A percentile compares a stretch with the other conserved stretches of the same genome.
Evolutionary conservation across 768 basidiomycete species (phyloP).

Genomic region (Leccinum variicolor): DNA sequence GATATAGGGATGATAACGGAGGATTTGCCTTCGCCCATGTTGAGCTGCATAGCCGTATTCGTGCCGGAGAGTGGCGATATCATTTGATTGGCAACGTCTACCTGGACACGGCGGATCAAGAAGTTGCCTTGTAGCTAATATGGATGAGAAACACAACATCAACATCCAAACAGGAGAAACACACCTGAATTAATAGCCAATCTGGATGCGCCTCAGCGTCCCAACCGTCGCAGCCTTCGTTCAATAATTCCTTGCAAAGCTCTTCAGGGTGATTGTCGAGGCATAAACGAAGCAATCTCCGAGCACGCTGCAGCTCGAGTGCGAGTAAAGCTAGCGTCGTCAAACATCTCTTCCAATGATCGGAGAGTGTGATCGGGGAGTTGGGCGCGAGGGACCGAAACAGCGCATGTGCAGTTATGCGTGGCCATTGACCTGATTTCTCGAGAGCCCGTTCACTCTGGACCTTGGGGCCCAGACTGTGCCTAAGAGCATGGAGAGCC

Average conservation of each 20-base stretch:
- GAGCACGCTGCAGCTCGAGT: slow-evolving; percentile 36
- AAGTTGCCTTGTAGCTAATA: slow-evolving; percentile 45
- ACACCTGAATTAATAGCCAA: slow-evolving; percentile 46
- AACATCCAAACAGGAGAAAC: not conserved
- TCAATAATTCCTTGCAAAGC: slow-evolving; percentile 26
- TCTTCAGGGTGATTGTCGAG: slow-evolving; percentile 27
- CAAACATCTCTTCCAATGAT: slow-evolving; percentile 32
- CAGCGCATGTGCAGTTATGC: slow-evolving; percentile 29
- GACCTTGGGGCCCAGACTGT: slow-evolving; percentile 11
- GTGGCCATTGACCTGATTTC: slow-evolving; percentile 37
- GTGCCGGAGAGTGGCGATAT: slow-evolving; percentile 33
- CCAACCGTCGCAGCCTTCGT: slow-evolving; percentile 22
- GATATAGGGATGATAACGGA: slow-evolving; percentile 47
- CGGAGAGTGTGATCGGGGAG: slow-evolving; percentile 11
- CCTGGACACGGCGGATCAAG: slow-evolving; percentile 41
- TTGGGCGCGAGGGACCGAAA: slow-evolving; percentile 30
- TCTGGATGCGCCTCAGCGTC: slow-evolving; percentile 27
- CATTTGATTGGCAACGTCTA: slow-evolving; percentile 44
- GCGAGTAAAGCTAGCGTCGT: slow-evolving; percentile 26
- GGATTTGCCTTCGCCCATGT: slow-evolving; percentile 60
- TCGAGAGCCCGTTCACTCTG: slow-evolving; percentile 11
- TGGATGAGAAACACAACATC: not conserved
- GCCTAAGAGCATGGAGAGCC: not conserved
- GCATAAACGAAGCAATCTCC: slow-evolving; percentile 31
- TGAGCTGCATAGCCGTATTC: slow-evolving; percentile 47